Evolutionary conservation across 2,329 filamentous ascomycete species (phyloP).

Genomic region (Sporothrix inflata): DNA sequence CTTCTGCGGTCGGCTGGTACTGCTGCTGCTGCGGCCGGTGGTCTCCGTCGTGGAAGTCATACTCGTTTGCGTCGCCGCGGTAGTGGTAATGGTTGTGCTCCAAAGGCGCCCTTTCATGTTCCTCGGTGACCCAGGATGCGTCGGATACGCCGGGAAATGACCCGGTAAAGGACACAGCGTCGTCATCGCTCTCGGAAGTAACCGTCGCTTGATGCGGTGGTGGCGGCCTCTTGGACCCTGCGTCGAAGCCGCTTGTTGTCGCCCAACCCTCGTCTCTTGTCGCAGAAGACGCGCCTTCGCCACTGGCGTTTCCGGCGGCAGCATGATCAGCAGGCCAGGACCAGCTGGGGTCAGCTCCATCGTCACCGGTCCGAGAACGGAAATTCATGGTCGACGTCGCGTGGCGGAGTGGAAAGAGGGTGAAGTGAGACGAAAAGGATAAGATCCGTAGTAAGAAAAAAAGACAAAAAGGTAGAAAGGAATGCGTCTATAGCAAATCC

Average conservation of each 20-base stretch:
- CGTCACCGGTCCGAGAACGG: constrained; percentile 9
- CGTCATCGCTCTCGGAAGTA: neutral
- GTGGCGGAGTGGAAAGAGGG: neutral
- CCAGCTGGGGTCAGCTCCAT: constrained; percentile 24
- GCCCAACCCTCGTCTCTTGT: constrained; percentile 20
- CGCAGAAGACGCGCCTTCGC: neutral
- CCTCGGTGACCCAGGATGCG: constrained; percentile 22
- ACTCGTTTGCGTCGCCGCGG: neutral
- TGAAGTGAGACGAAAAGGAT: neutral
- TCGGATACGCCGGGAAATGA: constrained; percentile 18
- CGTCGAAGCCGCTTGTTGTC: constrained; percentile 21
- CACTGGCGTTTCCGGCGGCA: constrained; percentile 16
- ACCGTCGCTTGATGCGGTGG: constrained; percentile 14
- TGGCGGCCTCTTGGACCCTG: neutral
- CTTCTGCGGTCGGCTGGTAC: constrained; percentile 3
- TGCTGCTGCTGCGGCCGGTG: neutral
- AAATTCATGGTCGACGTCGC: constrained; percentile 25
- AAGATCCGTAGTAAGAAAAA: neutral
- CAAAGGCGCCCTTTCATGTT: neutral
- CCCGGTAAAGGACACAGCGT: neutral
- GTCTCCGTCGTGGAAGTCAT: neutral
- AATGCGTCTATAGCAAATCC: neutral
- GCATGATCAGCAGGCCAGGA: constrained; percentile 17
- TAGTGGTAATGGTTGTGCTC: constrained; percentile 12
- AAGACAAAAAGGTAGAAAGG: neutral